Evolutionary conservation across 306 rosid species (phyloP).

Genomic region (Prunus fruticosa): DNA sequence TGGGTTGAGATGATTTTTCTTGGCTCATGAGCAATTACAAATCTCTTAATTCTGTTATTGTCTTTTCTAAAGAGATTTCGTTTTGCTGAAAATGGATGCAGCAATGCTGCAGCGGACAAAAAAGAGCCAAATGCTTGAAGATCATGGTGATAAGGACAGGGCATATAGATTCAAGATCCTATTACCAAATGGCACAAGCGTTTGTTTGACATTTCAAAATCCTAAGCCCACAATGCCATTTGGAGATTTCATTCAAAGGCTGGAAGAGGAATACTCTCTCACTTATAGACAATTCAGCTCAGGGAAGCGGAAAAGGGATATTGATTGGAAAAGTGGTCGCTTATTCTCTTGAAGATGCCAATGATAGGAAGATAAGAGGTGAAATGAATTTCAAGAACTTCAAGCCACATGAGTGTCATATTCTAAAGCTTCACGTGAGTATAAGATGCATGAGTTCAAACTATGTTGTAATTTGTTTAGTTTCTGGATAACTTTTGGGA

Average conservation of each 20-base stretch:
- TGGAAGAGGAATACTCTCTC: constrained; percentile 23
- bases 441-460: not conserved
- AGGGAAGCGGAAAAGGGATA: constrained; percentile 16
- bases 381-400: constrained; percentile 29
- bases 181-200: constrained; percentile 38
- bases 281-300: not conserved
- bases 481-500: too few relatives aligned
- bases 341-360: constrained; percentile 40
- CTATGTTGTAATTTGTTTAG: too few relatives aligned
- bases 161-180: constrained; percentile 35
- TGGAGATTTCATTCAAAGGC: constrained; percentile 25
- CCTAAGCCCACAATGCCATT: constrained; percentile 30
- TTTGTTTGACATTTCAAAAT: constrained; percentile 21
- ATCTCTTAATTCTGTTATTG: not conserved
- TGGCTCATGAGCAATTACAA: too few relatives aligned
- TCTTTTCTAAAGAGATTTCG: too few relatives aligned
- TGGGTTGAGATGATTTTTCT: too few relatives aligned
- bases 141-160: not conserved
- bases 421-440: constrained; percentile 55
- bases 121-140: constrained; percentile 19
- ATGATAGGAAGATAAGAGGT: constrained; percentile 16
- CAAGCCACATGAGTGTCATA: constrained; percentile 37
- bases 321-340: constrained; percentile 34
- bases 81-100: not conserved
- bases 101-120: not conserved